phyloP scores from a whole-genome alignment of 1,284 basidiomycete species.

The Flammula alnicola region DNA sequence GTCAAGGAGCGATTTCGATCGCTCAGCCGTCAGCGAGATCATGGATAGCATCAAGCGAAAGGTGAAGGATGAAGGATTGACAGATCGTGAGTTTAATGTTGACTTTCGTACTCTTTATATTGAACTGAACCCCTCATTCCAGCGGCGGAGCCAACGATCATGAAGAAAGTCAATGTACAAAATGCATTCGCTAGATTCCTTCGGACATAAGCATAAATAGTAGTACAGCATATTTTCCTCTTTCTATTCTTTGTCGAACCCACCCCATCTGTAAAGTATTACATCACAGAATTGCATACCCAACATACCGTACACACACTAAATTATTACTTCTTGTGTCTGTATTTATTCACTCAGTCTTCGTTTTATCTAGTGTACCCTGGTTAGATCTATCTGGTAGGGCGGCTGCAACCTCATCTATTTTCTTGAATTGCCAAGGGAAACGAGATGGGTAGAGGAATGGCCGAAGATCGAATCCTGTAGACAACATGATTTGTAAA shows the following conservation, averaged over 20 bases:
- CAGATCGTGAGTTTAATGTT: constrained; percentile 71
- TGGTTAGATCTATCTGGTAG: constrained; percentile 72
- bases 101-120: background rate
- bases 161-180: constrained; percentile 84
- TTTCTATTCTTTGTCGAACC: constrained; percentile 1
- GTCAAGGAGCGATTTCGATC: constrained; percentile 89
- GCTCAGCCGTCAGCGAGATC: constrained; percentile 84
- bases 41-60: constrained; percentile 96
- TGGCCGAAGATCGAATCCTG: constrained; percentile 93
- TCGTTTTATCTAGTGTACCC: constrained; percentile 34
- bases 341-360: constrained; percentile 36
- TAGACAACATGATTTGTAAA: constrained; percentile 16
- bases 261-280: constrained; percentile 22
- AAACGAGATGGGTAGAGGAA: constrained; percentile 96
- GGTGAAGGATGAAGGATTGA: constrained; percentile 84
- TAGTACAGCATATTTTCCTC: constrained; percentile 5
- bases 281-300: constrained; percentile 9
- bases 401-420: constrained; percentile 80
- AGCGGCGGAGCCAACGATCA: constrained; percentile 82
- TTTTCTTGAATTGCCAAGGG: constrained; percentile 95
- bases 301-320: constrained; percentile 6
- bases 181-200: constrained; percentile 76
- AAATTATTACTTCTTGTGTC: constrained; percentile 17
- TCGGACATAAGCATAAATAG: constrained; percentile 34
- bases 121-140: constrained; percentile 4